These are phyloP conservation scores for Penicillium sp. DNA, from an alignment of 2,329 filamentous ascomycete genomes.

Conservation along the genomic window DNA sequence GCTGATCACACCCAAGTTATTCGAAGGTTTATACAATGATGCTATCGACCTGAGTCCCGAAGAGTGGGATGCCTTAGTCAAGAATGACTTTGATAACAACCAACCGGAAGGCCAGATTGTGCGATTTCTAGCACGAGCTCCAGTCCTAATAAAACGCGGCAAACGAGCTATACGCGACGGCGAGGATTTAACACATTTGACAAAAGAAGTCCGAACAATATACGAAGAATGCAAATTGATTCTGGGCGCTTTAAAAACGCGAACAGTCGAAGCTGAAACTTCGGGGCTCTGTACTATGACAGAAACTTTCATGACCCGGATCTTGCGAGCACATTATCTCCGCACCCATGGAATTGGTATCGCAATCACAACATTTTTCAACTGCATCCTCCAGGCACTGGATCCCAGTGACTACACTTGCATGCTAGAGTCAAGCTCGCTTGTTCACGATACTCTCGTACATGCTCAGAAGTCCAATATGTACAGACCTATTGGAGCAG, in stretches of 20 bases:
- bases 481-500: slow-evolving; percentile 35
- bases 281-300: neutral
- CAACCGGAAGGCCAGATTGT: slow-evolving; percentile 34
- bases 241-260: slow-evolving; percentile 14
- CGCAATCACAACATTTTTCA: slow-evolving; percentile 31
- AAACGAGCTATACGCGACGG: slow-evolving; percentile 10
- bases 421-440: slow-evolving; percentile 18
- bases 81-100: slow-evolving; percentile 28
- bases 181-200: slow-evolving; percentile 8
- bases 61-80: slow-evolving; percentile 37
- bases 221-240: slow-evolving; percentile 25
- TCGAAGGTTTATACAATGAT: slow-evolving; percentile 37
- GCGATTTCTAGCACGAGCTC: slow-evolving; percentile 29
- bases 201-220: slow-evolving; percentile 22
- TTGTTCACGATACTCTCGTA: slow-evolving; percentile 28
- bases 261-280: slow-evolving; percentile 13
- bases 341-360: slow-evolving; percentile 36
- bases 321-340: slow-evolving; percentile 32
- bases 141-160: slow-evolving; percentile 30
- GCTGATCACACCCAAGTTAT: slow-evolving; percentile 26
- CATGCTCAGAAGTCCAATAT: slow-evolving; percentile 25
- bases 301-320: slow-evolving; percentile 2
- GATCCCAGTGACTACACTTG: slow-evolving; percentile 19
- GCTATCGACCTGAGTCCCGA: slow-evolving; percentile 31
- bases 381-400: slow-evolving; percentile 33